A percentile compares a stretch with the other conserved stretches of the same genome.
Evolutionary conservation across 2,329 filamentous ascomycete genomes (phyloP).

Genomic region (Xylariaceae sp.): DNA sequence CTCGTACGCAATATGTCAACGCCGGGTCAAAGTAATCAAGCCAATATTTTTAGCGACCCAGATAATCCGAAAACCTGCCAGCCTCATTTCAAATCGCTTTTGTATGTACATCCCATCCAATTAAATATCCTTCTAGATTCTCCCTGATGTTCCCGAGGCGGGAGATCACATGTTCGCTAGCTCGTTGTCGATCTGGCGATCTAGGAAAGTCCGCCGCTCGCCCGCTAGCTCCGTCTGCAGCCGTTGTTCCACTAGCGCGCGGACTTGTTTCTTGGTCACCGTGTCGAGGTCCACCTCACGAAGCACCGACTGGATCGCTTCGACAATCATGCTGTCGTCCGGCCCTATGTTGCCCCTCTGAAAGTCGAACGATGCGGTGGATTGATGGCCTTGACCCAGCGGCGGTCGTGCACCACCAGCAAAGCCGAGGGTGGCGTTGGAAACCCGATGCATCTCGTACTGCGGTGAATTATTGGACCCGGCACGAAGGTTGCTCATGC

Average conservation of each 20-base stretch:
- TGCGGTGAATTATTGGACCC: slow-evolving; percentile 52
- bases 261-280: slow-evolving; percentile 98
- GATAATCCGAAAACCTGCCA: neutral
- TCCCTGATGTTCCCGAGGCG: neutral
- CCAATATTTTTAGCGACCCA: neutral
- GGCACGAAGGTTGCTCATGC: slow-evolving; percentile 62
- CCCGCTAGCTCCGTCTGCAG: slow-evolving; percentile 86
- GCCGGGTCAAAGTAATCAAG: neutral
- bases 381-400: slow-evolving; percentile 52
- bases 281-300: slow-evolving; percentile 89
- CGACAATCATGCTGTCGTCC: slow-evolving; percentile 77
- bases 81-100: neutral
- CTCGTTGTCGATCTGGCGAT: slow-evolving; percentile 90
- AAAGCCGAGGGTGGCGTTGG: slow-evolving; percentile 52
- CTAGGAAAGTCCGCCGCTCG: slow-evolving; percentile 86
- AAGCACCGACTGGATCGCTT: slow-evolving; percentile 82
- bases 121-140: slow-evolving; percentile 2
- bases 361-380: slow-evolving; percentile 62
- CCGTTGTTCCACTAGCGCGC: slow-evolving; percentile 88
- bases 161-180: slow-evolving; percentile 80
- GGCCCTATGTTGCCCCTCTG: slow-evolving; percentile 64
- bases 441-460: slow-evolving; percentile 43
- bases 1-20: neutral
- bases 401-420: slow-evolving; percentile 51
- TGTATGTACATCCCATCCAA: slow-evolving; percentile 20